These are phyloP conservation scores for Komagataea norvegica DNA, from an alignment of 1,139 yeast species.

Conservation along the genomic window DNA sequence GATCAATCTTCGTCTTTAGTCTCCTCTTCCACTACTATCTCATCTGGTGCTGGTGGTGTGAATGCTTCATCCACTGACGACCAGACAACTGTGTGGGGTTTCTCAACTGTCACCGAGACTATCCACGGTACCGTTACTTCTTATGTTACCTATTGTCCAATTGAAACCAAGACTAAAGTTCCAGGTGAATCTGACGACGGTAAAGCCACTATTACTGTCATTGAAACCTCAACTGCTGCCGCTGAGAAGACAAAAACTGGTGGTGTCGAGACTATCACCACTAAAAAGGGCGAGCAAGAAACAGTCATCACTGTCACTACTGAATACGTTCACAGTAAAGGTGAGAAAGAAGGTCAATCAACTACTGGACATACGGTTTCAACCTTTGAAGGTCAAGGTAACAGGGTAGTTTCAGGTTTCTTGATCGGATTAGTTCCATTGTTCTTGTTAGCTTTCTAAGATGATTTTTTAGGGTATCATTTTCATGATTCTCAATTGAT, in stretches of 20 bases:
- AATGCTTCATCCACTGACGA: not conserved
- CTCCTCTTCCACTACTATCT: too few relatives aligned
- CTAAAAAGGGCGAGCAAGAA: not conserved
- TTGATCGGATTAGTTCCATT: constrained; percentile 2
- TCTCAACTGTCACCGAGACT: constrained; percentile 4
- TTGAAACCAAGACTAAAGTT: not conserved
- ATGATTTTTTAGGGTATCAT: too few relatives aligned
- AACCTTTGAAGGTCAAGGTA: constrained; percentile 8
- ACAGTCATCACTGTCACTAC: constrained; percentile 3
- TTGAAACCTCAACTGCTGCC: not conserved
- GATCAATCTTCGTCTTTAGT: too few relatives aligned
- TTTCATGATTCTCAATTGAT: too few relatives aligned
- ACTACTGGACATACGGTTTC: constrained; percentile 1
- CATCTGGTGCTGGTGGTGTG: not conserved
- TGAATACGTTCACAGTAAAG: not conserved
- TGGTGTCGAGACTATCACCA: constrained; percentile 1
- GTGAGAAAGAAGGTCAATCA: too few relatives aligned
- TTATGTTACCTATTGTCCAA: constrained; percentile 7
- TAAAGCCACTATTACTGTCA: not conserved
- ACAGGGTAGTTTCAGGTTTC: constrained; percentile 2
- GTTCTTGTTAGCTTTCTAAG: constrained; percentile 3
- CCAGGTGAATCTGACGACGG: not conserved
- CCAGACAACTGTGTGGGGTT: constrained; percentile 5
- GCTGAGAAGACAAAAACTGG: not conserved
- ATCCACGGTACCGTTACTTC: constrained; percentile 1